Base-by-base conservation (phyloP, 2,329 filamentous ascomycete genomes). In the Penicillium nordicum region DNA sequence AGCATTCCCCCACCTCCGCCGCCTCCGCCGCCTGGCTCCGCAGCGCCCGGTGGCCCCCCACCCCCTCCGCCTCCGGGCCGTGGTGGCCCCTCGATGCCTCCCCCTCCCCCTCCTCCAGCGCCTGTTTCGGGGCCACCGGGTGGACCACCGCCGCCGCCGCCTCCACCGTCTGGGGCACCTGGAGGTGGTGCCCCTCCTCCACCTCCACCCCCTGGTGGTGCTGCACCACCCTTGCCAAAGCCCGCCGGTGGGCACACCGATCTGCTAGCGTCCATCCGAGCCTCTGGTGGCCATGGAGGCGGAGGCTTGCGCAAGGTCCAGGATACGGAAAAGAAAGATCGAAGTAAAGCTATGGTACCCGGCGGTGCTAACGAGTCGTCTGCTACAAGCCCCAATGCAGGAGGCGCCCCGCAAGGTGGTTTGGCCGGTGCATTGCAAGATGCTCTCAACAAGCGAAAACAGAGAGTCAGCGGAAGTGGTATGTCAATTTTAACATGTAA, bases 381-480 rank as follows among this genome's bases (percentile, higher is more conserved):
- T 89, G 63, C 84, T 9, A 76, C 82, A 42, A 71, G 79, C 47
- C 72, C 78, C 48, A 81, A 81, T 42, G 81, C 79, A 18, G 82
- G 84, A 11, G 84, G 76, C 36, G 73, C 68, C 43, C 74, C 73
- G 55, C 77, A 75, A 43, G 77, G 86, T 54, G 87, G 85, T 36
- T 84, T 97, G 82, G 90, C 91, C 23, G 90, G 88, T 77, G 92
- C 91, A 46, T 77, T 96, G 65, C 90, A 90, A 57, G 88, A 85
- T 58, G 89, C 88, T 55, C 75, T 92, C 66, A 85, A 88, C 69
- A 89, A 90, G 77, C 83, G 93, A 74, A 97, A 97, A 80, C 86
- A 91, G 75, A 96, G 96, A 81, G 93, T 97, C 72, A 90, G 90
- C 77, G 88, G 90, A 73, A 96, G 90, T 81, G 93, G 93, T 97